Evolutionary conservation across 768 basidiomycete genomes (phyloP), one percentile per base, ranked within the genome.

Genomic region (Fistulinella prunicolor): DNA sequence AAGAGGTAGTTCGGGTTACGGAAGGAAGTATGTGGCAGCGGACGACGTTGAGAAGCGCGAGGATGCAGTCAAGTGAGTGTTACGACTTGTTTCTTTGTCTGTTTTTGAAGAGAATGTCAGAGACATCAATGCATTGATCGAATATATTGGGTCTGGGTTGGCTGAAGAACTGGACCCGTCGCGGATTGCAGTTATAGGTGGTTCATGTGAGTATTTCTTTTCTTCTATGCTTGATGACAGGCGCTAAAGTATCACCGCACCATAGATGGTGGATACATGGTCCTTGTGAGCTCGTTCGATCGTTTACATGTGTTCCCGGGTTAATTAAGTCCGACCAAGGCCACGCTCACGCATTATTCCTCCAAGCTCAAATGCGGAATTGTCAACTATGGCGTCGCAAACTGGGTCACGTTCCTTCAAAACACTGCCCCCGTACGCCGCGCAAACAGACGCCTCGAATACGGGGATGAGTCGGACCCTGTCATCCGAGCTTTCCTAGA

Each of bases 1-100:
- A 19, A 59, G 73, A 38, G 73, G 73, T 34, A 75, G 73, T 46
- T 59, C 60, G 3, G 73, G 73, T 22, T 75, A 74, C 42, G 73
- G 72, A 26, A 72, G 59, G 47, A 65, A 51, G 42, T 75, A 71
- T 55, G 60, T 71, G 63, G 59, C 69, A 14, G 53, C 60, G 23
- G 73, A 75, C 51, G 70, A 72, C 24, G 68, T 75, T 6, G 61
- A 67, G 51, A 75, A 74, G 45, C 65, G 73, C 29, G 73, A 75
- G 49, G 69, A 73, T 56, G 60, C 73, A 0, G 70, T 74, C 54
- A 74, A 67, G 73, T 74, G 40, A 40, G 57, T 24, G 3, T 17
- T 10, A 9, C 38, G n/a, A 17, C 9, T 38, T 12, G 1, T 24
- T 45, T 37, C n/a, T 9, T 20, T 23, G 22, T 44, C 38, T 36